Evolutionary conservation across 192 early-diverging fungal genomes (phyloP).

Genomic region (Entomortierella chlamydospora): DNA sequence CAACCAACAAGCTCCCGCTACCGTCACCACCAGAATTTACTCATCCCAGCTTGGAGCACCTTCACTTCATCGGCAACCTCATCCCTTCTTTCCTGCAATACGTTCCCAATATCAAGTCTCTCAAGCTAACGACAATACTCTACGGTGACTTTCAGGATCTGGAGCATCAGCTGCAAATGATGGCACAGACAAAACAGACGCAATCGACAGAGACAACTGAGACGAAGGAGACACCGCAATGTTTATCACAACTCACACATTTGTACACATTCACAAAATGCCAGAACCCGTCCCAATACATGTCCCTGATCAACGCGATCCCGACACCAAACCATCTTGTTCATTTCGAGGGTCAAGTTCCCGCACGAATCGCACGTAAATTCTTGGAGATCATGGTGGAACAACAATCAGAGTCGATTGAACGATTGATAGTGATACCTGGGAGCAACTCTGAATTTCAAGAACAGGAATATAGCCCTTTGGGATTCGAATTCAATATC

Average conservation of each 20-base stretch:
- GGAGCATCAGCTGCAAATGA: neutral
- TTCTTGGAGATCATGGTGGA: constrained; percentile 21
- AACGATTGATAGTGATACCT: constrained; percentile 4
- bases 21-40: constrained; percentile 2
- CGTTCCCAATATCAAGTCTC: constrained; percentile 6
- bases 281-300: constrained; percentile 2
- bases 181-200: no score
- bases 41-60: neutral
- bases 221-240: no score
- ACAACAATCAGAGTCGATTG: constrained; percentile 9
- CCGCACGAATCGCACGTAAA: constrained; percentile 1
- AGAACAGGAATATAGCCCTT: neutral
- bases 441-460: neutral
- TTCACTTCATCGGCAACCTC: constrained; percentile 16
- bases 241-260: neutral
- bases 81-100: constrained; percentile 14
- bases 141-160: constrained; percentile 20
- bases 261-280: constrained; percentile 10
- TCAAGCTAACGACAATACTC: neutral
- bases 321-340: neutral
- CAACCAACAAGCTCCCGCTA: neutral
- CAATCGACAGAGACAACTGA: no score
- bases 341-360: constrained; percentile 21
- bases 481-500: constrained; percentile 20
- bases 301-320: constrained; percentile 11